phyloP scores from a whole-genome alignment of 176 grass and related monocot genomes.

The Zoysia japonica region DNA sequence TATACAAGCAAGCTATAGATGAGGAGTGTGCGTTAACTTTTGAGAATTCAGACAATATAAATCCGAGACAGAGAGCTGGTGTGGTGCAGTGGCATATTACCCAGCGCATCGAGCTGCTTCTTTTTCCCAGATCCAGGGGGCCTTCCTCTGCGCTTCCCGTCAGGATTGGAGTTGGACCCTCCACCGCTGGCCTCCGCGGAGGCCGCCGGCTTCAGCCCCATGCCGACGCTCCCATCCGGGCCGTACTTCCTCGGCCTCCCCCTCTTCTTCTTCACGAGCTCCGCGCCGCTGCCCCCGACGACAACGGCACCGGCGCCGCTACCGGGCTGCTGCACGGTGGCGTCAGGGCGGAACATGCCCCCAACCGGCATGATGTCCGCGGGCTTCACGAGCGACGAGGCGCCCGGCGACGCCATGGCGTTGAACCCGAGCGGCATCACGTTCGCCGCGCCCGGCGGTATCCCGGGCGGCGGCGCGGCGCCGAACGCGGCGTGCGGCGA shows the following conservation, averaged over 20 bases:
- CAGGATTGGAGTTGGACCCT: constrained; percentile 56
- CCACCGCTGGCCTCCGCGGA: constrained; percentile 23
- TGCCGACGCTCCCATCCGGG: constrained; percentile 60
- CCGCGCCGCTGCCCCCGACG: constrained; percentile 43
- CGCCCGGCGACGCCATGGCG: constrained; percentile 46
- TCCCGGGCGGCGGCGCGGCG: background rate
- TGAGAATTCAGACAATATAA: constrained; percentile 13
- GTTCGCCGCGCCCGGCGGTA: too few species aligned
- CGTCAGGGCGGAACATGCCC: constrained; percentile 38
- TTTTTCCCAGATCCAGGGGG: constrained; percentile 91
- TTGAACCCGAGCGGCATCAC: constrained; percentile 49
- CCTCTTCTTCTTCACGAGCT: constrained; percentile 89
- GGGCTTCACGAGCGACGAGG: constrained; percentile 45
- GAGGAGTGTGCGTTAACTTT: background rate
- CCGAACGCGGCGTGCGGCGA: constrained; percentile 49
- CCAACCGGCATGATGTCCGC: constrained; percentile 29
- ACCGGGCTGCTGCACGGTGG: constrained; percentile 31
- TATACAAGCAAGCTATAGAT: constrained; percentile 1
- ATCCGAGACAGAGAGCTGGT: constrained; percentile 2
- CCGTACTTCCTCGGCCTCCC: constrained; percentile 97
- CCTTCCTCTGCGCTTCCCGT: constrained; percentile 66
- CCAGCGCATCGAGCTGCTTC: constrained; percentile 88
- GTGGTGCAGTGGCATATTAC: constrained; percentile 43
- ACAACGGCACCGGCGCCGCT: background rate
- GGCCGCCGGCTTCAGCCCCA: constrained; percentile 42